phyloP scores from a whole-genome alignment of 2,329 filamentous ascomycete species.

The Pseudogymnoascus sp. region DNA sequence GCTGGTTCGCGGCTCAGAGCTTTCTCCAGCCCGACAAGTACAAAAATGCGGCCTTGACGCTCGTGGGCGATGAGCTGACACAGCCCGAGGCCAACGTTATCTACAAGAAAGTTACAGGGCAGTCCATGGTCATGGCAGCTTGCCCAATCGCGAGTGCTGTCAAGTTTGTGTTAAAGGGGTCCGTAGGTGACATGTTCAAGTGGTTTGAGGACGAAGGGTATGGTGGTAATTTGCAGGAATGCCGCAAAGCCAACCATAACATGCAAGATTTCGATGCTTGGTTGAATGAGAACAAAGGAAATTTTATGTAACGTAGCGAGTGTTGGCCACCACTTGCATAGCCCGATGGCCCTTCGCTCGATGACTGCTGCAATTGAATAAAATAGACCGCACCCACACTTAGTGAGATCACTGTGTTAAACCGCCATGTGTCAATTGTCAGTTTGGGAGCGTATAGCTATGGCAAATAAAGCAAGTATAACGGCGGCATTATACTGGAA shows the following conservation, averaged over 20 bases:
- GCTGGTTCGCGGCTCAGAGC: constrained; percentile 34
- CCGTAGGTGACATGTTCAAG: constrained; percentile 15
- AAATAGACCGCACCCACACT: neutral
- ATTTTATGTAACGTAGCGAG: neutral
- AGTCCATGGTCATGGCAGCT: constrained; percentile 17
- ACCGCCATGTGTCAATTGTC: neutral
- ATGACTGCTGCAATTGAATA: neutral
- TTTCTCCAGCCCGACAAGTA: constrained; percentile 31
- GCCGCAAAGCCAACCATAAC: constrained; percentile 32
- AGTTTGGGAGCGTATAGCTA: neutral
- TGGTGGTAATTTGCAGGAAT: constrained; percentile 23
- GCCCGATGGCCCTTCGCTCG: neutral
- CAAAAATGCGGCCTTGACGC: constrained; percentile 28
- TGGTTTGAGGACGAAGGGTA: constrained; percentile 18
- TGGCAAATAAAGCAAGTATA: neutral
- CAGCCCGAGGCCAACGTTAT: constrained; percentile 20
- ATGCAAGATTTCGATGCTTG: constrained; percentile 36
- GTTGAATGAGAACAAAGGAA: constrained; percentile 26
- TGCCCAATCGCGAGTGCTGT: constrained; percentile 15
- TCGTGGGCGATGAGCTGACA: constrained; percentile 36
- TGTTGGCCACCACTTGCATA: neutral
- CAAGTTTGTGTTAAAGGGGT: constrained; percentile 14
- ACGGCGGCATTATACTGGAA: neutral
- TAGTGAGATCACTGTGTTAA: neutral
- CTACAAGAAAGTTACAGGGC: constrained; percentile 20